phyloP scores from a whole-genome alignment of 805 yeast species.

The Starmera dryadoides region DNA sequence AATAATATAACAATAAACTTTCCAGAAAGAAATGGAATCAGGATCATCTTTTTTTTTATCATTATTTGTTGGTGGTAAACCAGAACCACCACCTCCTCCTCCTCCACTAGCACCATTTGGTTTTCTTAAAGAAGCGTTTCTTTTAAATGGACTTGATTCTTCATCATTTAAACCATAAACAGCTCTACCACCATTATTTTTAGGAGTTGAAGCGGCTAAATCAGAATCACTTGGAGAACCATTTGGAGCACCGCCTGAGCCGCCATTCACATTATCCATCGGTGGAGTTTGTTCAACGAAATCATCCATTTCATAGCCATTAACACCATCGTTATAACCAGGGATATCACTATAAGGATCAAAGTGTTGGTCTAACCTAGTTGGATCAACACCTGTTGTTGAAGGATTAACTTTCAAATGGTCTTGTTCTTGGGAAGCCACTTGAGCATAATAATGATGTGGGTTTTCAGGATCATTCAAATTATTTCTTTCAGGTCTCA shows the following conservation, averaged over 20 bases:
- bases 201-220: neutral
- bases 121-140: constrained; percentile 4
- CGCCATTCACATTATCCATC: too few species aligned
- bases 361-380: constrained; percentile 9
- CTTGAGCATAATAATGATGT: constrained; percentile 69
- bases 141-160: constrained; percentile 20
- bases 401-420: constrained; percentile 63
- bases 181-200: constrained; percentile 35
- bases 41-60: constrained; percentile 6
- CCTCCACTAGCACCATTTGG: too few species aligned
- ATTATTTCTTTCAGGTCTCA: constrained; percentile 77
- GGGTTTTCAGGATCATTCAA: constrained; percentile 62
- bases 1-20: constrained; percentile 64
- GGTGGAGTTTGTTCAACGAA: constrained; percentile 4
- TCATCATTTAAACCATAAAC: constrained; percentile 60
- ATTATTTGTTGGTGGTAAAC: neutral
- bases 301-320: constrained; percentile 11
- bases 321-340: neutral
- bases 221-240: neutral
- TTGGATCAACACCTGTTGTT: constrained; percentile 65
- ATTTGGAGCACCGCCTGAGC: too few species aligned
- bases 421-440: constrained; percentile 56
- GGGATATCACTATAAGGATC: neutral
- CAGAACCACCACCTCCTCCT: neutral
- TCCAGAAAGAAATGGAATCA: constrained; percentile 50